Evolutionary conservation across 805 yeast species (phyloP).

Genomic region (Saccharomycopsis sp.): DNA sequence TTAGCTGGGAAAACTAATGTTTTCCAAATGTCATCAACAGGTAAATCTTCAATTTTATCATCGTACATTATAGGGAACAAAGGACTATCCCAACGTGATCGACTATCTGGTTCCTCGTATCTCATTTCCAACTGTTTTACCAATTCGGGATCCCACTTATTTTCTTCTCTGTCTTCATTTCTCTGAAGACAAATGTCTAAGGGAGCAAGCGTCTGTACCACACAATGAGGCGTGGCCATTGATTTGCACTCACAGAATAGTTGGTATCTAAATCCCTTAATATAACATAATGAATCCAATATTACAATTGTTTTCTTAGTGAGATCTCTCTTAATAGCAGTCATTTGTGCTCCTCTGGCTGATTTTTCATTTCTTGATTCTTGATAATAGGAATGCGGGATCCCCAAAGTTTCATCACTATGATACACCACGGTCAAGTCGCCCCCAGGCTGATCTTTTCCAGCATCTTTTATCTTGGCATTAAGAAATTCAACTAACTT

Average conservation of each 20-base stretch:
- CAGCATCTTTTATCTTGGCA: slow-evolving; percentile 34
- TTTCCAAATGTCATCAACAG: slow-evolving; percentile 62
- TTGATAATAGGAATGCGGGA: slow-evolving; percentile 56
- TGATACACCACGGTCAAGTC: slow-evolving; percentile 60
- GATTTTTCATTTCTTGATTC: slow-evolving; percentile 75
- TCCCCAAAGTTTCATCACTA: slow-evolving; percentile 72
- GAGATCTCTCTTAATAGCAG: slow-evolving; percentile 81
- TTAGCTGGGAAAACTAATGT: slow-evolving; percentile 37
- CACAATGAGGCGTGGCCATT: slow-evolving; percentile 71
- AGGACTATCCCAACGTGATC: slow-evolving; percentile 92
- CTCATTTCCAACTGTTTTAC: slow-evolving; percentile 69
- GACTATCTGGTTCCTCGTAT: slow-evolving; percentile 87
- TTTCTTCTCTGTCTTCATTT: slow-evolving; percentile 36
- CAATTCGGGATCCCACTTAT: slow-evolving; percentile 59
- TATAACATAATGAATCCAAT: slow-evolving; percentile 79
- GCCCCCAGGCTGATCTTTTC: slow-evolving; percentile 40
- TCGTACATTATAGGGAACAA: slow-evolving; percentile 58
- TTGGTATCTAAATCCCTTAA: slow-evolving; percentile 94
- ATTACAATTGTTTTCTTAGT: slow-evolving; percentile 66
- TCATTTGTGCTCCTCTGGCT: slow-evolving; percentile 75
- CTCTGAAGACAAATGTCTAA: slow-evolving; percentile 53
- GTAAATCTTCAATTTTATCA: slow-evolving; percentile 38
- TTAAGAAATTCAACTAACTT: slow-evolving; percentile 45
- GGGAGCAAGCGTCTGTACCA: slow-evolving; percentile 72
- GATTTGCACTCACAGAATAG: slow-evolving; percentile 90